A percentile compares a stretch with the other conserved stretches of the same genome.
phyloP scores from a whole-genome alignment of 805 yeast species.

The baker's yeast (Saccharomyces cerevisiae) region DNA sequence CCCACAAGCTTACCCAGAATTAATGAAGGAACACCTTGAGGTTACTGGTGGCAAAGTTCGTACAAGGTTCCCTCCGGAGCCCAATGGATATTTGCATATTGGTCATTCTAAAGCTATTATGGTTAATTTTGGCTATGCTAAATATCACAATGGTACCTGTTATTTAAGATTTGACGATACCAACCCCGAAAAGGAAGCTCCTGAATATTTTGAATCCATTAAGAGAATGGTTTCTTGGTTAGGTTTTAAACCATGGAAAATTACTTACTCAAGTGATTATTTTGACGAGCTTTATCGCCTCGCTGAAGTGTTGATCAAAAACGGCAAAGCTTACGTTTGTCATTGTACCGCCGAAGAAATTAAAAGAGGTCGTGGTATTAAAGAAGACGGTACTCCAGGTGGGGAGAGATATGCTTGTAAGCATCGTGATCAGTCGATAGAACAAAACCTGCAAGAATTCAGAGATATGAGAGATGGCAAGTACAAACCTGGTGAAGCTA shows the following conservation, averaged over 20 bases:
- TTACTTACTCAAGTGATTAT: conserved; percentile 93
- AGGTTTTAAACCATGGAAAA: conserved; percentile 88
- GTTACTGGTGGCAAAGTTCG: conserved; percentile 75
- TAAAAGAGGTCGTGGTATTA: conserved; percentile 81
- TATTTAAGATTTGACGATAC: conserved; percentile 94
- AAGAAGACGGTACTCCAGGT: conserved; percentile 87
- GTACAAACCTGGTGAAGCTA: conserved; percentile 85
- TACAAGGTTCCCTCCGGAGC: conserved; percentile 97
- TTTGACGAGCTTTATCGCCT: conserved; percentile 81
- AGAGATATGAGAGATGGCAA: conserved; percentile 87
- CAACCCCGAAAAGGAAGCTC: conserved; percentile 98
- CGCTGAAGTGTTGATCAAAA: conserved; percentile 71
- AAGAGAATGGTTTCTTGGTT: conserved; percentile 83
- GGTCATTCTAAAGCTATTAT: conserved; percentile 98
- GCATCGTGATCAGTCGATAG: conserved; percentile 63
- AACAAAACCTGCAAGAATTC: conserved; percentile 71
- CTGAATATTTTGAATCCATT: conserved; percentile 77
- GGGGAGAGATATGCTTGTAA: conserved; percentile 82
- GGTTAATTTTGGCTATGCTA: conserved; percentile 96
- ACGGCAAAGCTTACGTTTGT: conserved; percentile 81
- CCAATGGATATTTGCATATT: conserved; percentile 96
- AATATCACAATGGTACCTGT: conserved; percentile 76
- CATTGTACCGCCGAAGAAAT: conserved; percentile 90
- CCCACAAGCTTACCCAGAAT: conserved; percentile 81
- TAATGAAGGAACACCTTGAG: conserved; percentile 70